Base-by-base conservation (phyloP, 768 basidiomycete species). In the Sporobolomyces roseus region DNA sequence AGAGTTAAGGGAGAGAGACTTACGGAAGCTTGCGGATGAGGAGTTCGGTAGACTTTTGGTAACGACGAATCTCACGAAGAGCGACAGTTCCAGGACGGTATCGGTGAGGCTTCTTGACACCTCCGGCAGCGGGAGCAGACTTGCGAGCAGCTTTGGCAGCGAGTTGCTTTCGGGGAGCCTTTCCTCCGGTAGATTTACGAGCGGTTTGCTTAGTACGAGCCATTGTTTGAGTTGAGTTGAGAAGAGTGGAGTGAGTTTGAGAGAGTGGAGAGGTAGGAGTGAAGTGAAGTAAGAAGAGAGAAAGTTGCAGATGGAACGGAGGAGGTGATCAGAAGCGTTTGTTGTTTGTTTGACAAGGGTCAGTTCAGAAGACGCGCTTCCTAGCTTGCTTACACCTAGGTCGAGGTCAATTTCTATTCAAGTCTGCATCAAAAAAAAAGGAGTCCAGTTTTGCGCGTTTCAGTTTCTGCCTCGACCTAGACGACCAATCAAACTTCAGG, bases 141-240 rank as follows among this genome's bases (percentile, higher is more conserved):
- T 93, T 93, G 75, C 91, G 85, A 64, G 92, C 92, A 51, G 91
- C 91, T 84, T 96, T 94, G 82, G 91, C 91, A 25, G 92, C 91
- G 81, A 94, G 86, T 81, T 93, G 91, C 80, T 92, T 92, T 83
- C 90, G 88, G 67, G 90, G 90, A 46, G 80, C 81, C 81, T 79
- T 75, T 87, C 92, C 93, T 88, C 94, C 94, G 73, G 94, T 96
- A 65, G 93, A 96, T 84, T 96, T 96, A 82, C 93, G 91, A 78
- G 93, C 93, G 79, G 93, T 96, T 92, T 96, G 93, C 93, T 80
- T 79, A 61, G 79, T 80, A 66, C 79, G 79, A 73, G 79, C 79
- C 76, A 78, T 80, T 76, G 78, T 78, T 4, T 54, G n/a, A n/a
- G n/a, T n/a, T n/a, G 12, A 21, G 46, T 9, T 8, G 49, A 4